Percentiles rank a stretch among this genome's conserved stretches.
phyloP scores from a whole-genome alignment of 768 basidiomycete species.

The Termitomyces sp. region DNA sequence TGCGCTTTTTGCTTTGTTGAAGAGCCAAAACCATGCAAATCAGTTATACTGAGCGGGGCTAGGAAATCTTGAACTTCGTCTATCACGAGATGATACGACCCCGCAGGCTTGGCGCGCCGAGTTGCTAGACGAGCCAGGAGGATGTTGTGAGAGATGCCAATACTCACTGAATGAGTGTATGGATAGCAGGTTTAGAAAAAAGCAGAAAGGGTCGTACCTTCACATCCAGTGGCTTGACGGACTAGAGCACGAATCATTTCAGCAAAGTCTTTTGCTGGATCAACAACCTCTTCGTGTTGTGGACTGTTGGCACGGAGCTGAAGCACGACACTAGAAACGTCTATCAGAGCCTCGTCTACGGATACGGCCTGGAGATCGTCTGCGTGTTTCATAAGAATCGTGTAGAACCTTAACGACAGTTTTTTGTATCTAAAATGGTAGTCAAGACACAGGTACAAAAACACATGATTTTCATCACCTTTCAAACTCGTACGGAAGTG shows the following conservation, averaged over 20 bases:
- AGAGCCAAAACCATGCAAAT: conserved; percentile 84
- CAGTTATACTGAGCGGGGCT: conserved; percentile 65
- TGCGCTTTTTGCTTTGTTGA: conserved; percentile 71
- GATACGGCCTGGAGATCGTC: conserved; percentile 94
- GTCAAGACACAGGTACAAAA: neutral
- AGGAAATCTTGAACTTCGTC: conserved; percentile 50
- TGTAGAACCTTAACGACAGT: conserved; percentile 85
- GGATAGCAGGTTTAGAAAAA: neutral
- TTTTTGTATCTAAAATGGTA: conserved; percentile 62
- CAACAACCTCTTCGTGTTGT: conserved; percentile 25
- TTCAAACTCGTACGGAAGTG: conserved; percentile 94
- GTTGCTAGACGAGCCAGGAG: conserved; percentile 91
- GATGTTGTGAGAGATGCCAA: conserved; percentile 90
- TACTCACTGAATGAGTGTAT: conserved; percentile 56
- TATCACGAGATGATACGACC: conserved; percentile 67
- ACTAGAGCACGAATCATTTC: conserved; percentile 78
- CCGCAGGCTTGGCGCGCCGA: conserved; percentile 85
- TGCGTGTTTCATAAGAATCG: conserved; percentile 82
- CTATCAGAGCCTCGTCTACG: conserved; percentile 93
- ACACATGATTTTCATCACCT: conserved; percentile 31
- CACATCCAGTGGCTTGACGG: conserved; percentile 74
- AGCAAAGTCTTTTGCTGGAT: conserved; percentile 74
- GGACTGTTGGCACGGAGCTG: conserved; percentile 26
- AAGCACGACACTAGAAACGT: conserved; percentile 63
- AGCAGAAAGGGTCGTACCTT: conserved; percentile 43